A percentile compares a stretch with the other conserved stretches of the same genome.
Conservation (phyloP, 73 alveolate genomes). For the Tetrahymena thermophila region DNA sequence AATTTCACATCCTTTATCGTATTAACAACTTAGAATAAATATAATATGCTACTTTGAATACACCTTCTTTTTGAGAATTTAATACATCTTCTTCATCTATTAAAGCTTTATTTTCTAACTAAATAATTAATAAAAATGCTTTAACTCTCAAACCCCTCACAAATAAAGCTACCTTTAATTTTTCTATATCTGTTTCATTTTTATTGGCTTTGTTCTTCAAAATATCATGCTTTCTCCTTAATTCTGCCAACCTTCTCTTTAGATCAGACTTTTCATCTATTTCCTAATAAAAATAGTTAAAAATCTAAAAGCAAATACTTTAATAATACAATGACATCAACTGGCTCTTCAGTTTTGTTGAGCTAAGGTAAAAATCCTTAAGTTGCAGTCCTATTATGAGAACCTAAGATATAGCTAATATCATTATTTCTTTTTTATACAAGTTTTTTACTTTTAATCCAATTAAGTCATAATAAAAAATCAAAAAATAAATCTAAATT, state of each 20-base stretch:
- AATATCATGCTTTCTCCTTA: background rate
- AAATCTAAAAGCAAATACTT: background rate
- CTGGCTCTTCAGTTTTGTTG: background rate
- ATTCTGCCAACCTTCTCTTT: background rate
- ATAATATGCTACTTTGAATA: background rate
- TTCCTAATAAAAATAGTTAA: background rate
- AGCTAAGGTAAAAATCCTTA: background rate
- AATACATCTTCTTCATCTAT: background rate
- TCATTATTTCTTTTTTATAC: background rate
- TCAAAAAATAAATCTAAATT: background rate
- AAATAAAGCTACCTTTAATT: background rate
- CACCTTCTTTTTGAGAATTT: background rate
- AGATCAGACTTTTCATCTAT: background rate
- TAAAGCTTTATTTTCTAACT: background rate
- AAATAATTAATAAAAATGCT: background rate
- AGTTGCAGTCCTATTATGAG: background rate
- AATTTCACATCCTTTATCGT: background rate
- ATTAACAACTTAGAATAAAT: background rate
- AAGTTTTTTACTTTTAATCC: background rate
- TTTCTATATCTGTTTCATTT: background rate
- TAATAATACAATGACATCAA: background rate
- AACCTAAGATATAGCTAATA: background rate
- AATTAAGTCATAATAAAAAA: background rate
- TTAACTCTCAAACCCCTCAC: background rate
- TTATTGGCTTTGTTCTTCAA: background rate